A percentile compares a stretch with the other conserved stretches of the same genome.
phyloP scores from a whole-genome alignment of 2,329 filamentous ascomycete species.

The Peltaster fructicola region DNA sequence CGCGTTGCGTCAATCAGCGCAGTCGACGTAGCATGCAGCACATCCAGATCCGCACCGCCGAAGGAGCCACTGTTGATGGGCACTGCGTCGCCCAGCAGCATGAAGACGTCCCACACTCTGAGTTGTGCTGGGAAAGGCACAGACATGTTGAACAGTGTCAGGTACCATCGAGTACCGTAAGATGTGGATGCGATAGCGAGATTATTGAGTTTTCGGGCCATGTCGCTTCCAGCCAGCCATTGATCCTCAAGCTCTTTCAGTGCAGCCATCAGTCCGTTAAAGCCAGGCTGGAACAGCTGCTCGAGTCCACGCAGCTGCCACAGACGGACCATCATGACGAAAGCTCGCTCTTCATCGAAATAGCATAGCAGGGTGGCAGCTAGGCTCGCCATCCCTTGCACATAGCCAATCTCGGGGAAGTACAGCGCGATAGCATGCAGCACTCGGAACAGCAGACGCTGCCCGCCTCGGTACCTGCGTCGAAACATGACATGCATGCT shows the following conservation, averaged over 20 bases:
- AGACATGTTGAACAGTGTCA: constrained; percentile 93
- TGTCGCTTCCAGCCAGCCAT: constrained; percentile 64
- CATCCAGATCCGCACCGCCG: constrained; percentile 53
- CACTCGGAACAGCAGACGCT: constrained; percentile 79
- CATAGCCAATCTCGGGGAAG: constrained; percentile 80
- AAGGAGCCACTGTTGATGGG: constrained; percentile 15
- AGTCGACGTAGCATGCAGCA: constrained; percentile 76
- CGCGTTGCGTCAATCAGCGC: constrained; percentile 81
- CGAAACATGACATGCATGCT: constrained; percentile 96
- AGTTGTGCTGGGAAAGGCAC: constrained; percentile 89
- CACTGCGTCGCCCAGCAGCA: constrained; percentile 59
- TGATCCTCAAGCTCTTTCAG: constrained; percentile 67
- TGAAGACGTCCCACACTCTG: constrained; percentile 93
- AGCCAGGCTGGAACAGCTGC: constrained; percentile 66
- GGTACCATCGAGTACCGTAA: constrained; percentile 95
- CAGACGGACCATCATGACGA: constrained; percentile 90
- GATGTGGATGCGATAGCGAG: constrained; percentile 70
- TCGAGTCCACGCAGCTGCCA: constrained; percentile 82
- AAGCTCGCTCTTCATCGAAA: constrained; percentile 85
- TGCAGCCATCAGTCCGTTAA: constrained; percentile 71
- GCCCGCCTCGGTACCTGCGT: constrained; percentile 74
- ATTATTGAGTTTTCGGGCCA: constrained; percentile 61
- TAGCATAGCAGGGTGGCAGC: constrained; percentile 89
- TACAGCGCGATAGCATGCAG: constrained; percentile 84
- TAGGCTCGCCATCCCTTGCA: constrained; percentile 92